phyloP scores from a whole-genome alignment of 2,329 filamentous ascomycete genomes.

The Monosporascus cannonballus region DNA sequence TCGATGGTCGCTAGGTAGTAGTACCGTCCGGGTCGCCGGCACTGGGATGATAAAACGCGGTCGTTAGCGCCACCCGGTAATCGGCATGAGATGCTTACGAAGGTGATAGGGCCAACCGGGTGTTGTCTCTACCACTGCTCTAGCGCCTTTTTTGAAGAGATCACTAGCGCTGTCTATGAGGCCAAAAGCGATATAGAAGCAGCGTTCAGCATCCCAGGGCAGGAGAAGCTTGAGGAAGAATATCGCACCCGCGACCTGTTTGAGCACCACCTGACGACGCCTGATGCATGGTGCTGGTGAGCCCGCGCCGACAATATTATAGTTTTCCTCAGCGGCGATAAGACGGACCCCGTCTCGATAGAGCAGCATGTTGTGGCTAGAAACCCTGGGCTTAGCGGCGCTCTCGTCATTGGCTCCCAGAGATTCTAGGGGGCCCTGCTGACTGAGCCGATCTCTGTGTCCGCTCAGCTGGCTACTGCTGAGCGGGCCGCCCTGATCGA shows the following conservation, averaged over 20 bases:
- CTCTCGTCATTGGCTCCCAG: slow-evolving; percentile 14
- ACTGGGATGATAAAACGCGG: slow-evolving; percentile 8
- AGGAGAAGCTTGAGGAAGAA: slow-evolving; percentile 11
- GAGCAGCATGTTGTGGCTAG: slow-evolving; percentile 18
- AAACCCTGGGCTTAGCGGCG: slow-evolving; percentile 9
- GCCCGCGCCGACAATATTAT: slow-evolving; percentile 25
- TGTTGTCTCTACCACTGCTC: slow-evolving; percentile 13
- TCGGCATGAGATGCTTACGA: slow-evolving; percentile 9
- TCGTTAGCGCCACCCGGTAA: slow-evolving; percentile 7
- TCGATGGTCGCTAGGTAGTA: slow-evolving; percentile 1
- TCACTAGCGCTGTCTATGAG: slow-evolving; percentile 8
- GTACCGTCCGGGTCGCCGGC: slow-evolving; percentile 5
- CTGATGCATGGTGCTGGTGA: slow-evolving; percentile 21
- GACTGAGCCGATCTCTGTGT: slow-evolving; percentile 10
- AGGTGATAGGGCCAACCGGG: slow-evolving; percentile 1
- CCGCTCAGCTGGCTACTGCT: slow-evolving; percentile 2
- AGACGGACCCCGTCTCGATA: slow-evolving; percentile 23
- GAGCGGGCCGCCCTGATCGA: slow-evolving; percentile 17
- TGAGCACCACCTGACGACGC: slow-evolving; percentile 14
- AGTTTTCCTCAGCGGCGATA: slow-evolving; percentile 25
- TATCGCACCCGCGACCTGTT: slow-evolving; percentile 20
- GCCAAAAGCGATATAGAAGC: slow-evolving; percentile 9
- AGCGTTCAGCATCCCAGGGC: slow-evolving; percentile 10
- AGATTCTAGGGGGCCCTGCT: slow-evolving; percentile 16
- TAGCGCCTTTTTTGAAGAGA: slow-evolving; percentile 19